A percentile compares a stretch with the other conserved stretches of the same genome.
phyloP scores from a whole-genome alignment of 805 yeast species.

The Lipomyces mesembrius region DNA sequence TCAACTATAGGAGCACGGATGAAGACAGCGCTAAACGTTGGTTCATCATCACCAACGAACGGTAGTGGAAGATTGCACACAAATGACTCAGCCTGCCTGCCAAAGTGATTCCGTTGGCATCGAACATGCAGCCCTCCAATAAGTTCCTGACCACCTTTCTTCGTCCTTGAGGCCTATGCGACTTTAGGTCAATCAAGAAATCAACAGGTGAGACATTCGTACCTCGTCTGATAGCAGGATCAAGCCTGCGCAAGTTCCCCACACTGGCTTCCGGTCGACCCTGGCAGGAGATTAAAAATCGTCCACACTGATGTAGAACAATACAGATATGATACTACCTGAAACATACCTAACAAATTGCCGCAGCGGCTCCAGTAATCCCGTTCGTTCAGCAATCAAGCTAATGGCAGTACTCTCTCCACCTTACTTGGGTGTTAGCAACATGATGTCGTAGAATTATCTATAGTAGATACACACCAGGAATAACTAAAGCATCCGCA shows the following conservation, averaged over 20 bases:
- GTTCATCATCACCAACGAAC: conserved; percentile 38
- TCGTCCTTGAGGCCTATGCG: conserved; percentile 54
- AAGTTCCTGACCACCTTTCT: conserved; percentile 55
- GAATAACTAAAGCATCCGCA: conserved; percentile 68
- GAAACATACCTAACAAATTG: conserved; percentile 51
- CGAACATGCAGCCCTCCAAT: conserved; percentile 68
- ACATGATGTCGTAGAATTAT: not conserved
- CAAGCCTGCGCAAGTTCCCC: conserved; percentile 91
- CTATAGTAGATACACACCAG: conserved; percentile 49
- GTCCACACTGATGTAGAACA: not conserved
- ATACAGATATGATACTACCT: not conserved
- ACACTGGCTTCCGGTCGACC: conserved; percentile 56
- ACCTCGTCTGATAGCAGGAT: conserved; percentile 61
- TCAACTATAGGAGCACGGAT: conserved; percentile 78
- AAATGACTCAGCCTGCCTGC: conserved; percentile 75
- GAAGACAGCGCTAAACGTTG: conserved; percentile 54
- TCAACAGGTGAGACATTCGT: not conserved
- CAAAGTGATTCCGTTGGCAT: conserved; percentile 76
- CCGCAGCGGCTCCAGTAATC: conserved; percentile 59
- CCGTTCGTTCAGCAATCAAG: conserved; percentile 67
- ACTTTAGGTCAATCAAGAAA: not conserved
- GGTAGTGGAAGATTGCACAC: conserved; percentile 40
- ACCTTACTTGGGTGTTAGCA: conserved; percentile 40
- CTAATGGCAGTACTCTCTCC: conserved; percentile 76
- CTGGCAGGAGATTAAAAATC: conserved; percentile 8